Percentiles rank a stretch among this genome's conserved stretches.
phyloP scores from a whole-genome alignment of 306 rosid genomes.

The Pyrus bretschneideri region DNA sequence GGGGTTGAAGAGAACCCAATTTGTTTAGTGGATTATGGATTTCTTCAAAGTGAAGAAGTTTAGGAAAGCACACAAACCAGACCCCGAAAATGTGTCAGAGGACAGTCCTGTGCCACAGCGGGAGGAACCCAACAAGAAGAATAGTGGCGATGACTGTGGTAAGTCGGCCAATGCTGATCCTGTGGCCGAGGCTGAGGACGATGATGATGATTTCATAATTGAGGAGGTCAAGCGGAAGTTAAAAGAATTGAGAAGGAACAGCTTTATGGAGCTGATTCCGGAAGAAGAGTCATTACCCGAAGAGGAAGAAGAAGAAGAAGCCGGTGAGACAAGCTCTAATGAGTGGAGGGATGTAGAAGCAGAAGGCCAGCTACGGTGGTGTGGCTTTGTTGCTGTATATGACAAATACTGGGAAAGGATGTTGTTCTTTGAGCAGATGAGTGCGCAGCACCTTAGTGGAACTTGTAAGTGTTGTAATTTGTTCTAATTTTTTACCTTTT shows the following conservation, averaged over 20 bases:
- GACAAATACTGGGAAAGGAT: slow-evolving; percentile 82
- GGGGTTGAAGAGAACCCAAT: neutral
- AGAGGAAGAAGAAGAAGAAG: slow-evolving; percentile 69
- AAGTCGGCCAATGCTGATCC: slow-evolving; percentile 50
- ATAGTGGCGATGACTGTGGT: slow-evolving; percentile 25
- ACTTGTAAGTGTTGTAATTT: slow-evolving; percentile 31
- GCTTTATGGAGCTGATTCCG: slow-evolving; percentile 93
- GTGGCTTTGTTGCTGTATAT: slow-evolving; percentile 78
- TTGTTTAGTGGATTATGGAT: slow-evolving; percentile 36
- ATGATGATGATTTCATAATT: slow-evolving; percentile 79
- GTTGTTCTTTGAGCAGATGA: slow-evolving; percentile 77
- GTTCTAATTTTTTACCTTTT: slow-evolving; percentile 1
- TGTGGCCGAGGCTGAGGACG: slow-evolving; percentile 58
- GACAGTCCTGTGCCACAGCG: slow-evolving; percentile 37
- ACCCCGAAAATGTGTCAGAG: slow-evolving; percentile 28
- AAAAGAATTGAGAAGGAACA: slow-evolving; percentile 86
- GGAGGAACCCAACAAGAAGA: slow-evolving; percentile 41
- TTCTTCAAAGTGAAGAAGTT: slow-evolving; percentile 65
- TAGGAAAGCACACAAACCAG: slow-evolving; percentile 54
- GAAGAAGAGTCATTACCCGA: slow-evolving; percentile 81
- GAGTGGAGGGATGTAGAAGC: slow-evolving; percentile 99
- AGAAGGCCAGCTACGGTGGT: slow-evolving; percentile 96
- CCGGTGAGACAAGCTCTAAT: slow-evolving; percentile 44
- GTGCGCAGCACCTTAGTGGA: slow-evolving; percentile 49
- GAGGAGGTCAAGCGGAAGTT: slow-evolving; percentile 88